These are phyloP conservation scores for Leishmania braziliensis DNA, from an alignment of 208 protist species.

Conservation along the genomic window DNA sequence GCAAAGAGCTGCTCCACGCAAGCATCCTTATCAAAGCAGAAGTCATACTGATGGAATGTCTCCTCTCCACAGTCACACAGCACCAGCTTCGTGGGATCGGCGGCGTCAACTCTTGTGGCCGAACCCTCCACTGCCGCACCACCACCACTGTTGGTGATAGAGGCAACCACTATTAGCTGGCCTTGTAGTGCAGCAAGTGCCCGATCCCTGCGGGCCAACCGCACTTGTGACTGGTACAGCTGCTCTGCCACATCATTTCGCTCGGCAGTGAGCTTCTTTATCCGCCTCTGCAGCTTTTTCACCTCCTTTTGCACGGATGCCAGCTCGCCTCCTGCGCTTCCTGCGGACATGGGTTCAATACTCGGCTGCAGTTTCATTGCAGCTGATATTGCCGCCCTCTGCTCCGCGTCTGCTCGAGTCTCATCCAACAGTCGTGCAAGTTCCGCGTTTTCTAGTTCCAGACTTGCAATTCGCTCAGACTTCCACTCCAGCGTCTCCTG, in stretches of 20 bases:
- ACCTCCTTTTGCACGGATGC: slow-evolving; percentile 26
- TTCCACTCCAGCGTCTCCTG: slow-evolving; percentile 29
- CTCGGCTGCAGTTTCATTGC: slow-evolving; percentile 3
- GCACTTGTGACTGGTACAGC: slow-evolving; percentile 41
- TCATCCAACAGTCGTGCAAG: slow-evolving; percentile 50
- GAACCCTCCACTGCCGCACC: slow-evolving; percentile 1
- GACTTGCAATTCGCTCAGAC: slow-evolving; percentile 24
- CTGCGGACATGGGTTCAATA: background rate
- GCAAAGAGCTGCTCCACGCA: slow-evolving; percentile 34
- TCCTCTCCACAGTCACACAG: slow-evolving; percentile 45
- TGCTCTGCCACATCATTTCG: slow-evolving; percentile 31
- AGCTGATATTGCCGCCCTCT: slow-evolving; percentile 1
- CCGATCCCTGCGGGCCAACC: slow-evolving; percentile 39
- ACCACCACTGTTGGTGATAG: slow-evolving; percentile 13
- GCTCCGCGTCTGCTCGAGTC: slow-evolving; percentile 26
- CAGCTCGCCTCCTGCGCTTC: background rate
- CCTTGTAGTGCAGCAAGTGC: slow-evolving; percentile 43
- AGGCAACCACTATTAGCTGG: slow-evolving; percentile 36
- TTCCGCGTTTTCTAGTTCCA: slow-evolving; percentile 49
- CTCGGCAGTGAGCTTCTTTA: slow-evolving; percentile 38
- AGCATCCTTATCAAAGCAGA: slow-evolving; percentile 33
- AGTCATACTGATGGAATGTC: slow-evolving; percentile 39
- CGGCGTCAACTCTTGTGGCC: slow-evolving; percentile 17
- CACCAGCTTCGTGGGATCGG: slow-evolving; percentile 38
- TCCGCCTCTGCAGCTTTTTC: slow-evolving; percentile 46